Conservation (phyloP, 345 rosid genomes). For the Salix brachista region DNA sequence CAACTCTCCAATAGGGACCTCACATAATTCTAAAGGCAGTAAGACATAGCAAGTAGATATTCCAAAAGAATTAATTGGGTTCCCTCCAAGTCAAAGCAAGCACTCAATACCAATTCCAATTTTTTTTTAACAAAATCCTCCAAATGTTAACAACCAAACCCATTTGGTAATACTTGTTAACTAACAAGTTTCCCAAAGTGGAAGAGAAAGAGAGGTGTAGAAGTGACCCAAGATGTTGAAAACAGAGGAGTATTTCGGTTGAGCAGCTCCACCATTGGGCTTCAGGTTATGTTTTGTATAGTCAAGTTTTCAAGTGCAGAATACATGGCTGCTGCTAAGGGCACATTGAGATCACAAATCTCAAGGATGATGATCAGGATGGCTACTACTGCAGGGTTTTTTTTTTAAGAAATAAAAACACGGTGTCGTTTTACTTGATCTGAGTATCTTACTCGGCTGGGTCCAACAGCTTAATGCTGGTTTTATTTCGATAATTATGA, state of each 20-base stretch:
- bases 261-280: constrained; percentile 24
- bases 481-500: background rate
- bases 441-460: background rate
- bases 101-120: background rate
- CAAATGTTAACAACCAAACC: background rate
- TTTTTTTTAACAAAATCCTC: background rate
- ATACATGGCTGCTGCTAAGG: too few species aligned
- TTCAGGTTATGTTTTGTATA: constrained; percentile 48
- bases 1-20: background rate
- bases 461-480: background rate
- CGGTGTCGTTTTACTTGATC: too few species aligned
- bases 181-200: background rate
- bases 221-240: constrained; percentile 75
- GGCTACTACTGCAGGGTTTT: background rate
- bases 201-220: background rate
- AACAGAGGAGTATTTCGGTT: constrained; percentile 60
- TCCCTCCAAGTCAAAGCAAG: too few species aligned
- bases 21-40: background rate
- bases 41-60: background rate
- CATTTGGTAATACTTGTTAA: background rate
- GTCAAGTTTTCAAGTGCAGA: too few species aligned
- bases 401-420: too few species aligned
- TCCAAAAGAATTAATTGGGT: background rate
- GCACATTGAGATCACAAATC: too few species aligned
- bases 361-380: background rate